Conservation (phyloP, 805 yeast species). For the Brettanomyces naardenensis region DNA sequence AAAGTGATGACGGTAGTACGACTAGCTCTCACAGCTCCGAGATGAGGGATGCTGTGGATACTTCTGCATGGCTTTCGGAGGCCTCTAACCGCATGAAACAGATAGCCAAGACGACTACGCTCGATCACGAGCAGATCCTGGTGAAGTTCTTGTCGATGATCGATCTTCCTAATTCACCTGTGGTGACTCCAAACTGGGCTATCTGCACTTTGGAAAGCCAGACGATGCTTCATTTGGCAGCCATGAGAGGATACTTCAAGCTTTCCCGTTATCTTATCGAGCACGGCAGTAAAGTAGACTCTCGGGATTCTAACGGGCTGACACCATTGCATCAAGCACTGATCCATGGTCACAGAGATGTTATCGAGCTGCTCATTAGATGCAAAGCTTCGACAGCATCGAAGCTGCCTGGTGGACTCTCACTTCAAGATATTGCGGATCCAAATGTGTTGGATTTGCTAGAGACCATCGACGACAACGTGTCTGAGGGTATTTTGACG, state of each 20-base stretch:
- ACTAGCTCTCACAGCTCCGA: constrained; percentile 7
- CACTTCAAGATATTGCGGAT: constrained; percentile 34
- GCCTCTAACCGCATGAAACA: constrained; percentile 45
- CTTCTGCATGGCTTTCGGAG: constrained; percentile 40
- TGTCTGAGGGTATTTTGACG: background rate
- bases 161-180: constrained; percentile 57
- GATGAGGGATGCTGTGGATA: constrained; percentile 2
- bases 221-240: constrained; percentile 79
- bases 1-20: background rate
- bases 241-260: constrained; percentile 60
- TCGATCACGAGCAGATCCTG: constrained; percentile 42
- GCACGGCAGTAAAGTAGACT: constrained; percentile 58
- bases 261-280: constrained; percentile 58
- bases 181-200: constrained; percentile 63
- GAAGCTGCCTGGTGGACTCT: constrained; percentile 42
- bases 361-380: constrained; percentile 52
- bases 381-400: constrained; percentile 43
- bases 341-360: constrained; percentile 60
- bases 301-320: constrained; percentile 69
- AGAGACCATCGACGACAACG: constrained; percentile 7
- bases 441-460: constrained; percentile 30
- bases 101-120: constrained; percentile 32
- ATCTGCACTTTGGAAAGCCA: constrained; percentile 80
- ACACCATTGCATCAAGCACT: constrained; percentile 88
- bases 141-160: constrained; percentile 48